These are phyloP conservation scores for Bidens hawaiensis DNA, from an alignment of 140 eudicot species.

Conservation along the genomic window DNA sequence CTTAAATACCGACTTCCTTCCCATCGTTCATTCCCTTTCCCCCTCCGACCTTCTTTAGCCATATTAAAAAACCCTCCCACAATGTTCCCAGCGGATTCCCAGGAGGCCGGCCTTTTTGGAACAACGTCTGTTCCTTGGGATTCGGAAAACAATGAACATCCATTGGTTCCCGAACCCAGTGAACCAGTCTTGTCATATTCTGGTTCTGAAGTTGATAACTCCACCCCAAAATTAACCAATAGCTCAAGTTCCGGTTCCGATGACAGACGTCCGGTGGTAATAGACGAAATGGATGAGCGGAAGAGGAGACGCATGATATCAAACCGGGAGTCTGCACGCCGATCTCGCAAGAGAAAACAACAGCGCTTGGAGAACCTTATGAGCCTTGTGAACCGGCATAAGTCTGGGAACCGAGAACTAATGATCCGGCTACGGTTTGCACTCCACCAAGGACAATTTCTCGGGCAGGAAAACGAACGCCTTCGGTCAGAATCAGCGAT, in stretches of 20 bases:
- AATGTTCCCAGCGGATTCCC: conserved; percentile 55
- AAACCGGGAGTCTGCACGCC: conserved; percentile 88
- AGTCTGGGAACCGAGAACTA: conserved; percentile 58
- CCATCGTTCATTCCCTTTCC: conserved; percentile 87
- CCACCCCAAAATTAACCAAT: conserved; percentile 26
- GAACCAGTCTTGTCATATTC: conserved; percentile 49
- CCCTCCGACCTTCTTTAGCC: conserved; percentile 41
- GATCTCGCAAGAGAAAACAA: conserved; percentile 86
- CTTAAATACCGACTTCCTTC: conserved; percentile 55
- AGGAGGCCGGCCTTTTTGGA: conserved; percentile 27
- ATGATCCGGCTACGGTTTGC: conserved; percentile 56
- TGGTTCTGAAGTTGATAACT: conserved; percentile 41
- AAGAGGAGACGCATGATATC: conserved; percentile 84
- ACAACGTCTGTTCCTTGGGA: conserved; percentile 62
- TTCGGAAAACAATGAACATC: conserved; percentile 22
- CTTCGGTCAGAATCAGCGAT: conserved; percentile 52
- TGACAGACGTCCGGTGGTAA: conserved; percentile 7
- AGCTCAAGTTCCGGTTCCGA: conserved; percentile 41
- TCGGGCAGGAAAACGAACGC: conserved; percentile 52
- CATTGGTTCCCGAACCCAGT: conserved; percentile 29
- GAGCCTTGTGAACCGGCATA: conserved; percentile 53
- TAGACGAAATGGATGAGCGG: conserved; percentile 41
- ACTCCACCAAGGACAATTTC: conserved; percentile 35
- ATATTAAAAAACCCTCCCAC: too few species aligned
- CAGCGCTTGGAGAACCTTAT: conserved; percentile 70